Base-by-base conservation (phyloP, 2,329 filamentous ascomycete genomes). In the Neoscytalidium dimidiatum region DNA sequence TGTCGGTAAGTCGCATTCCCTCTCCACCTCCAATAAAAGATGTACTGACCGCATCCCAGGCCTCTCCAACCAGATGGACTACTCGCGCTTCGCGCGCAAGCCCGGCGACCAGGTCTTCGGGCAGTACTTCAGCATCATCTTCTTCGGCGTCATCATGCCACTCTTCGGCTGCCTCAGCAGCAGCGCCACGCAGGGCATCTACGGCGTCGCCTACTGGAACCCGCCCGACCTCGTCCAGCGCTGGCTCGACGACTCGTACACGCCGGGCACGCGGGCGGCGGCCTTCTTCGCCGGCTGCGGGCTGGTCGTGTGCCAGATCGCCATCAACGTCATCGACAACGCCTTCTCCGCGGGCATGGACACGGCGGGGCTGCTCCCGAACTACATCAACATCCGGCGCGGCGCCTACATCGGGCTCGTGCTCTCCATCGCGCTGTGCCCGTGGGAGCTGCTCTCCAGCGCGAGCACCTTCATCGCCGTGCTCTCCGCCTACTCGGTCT, bases 371-470 rank as follows among this genome's bases (percentile, higher is more conserved):
- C 72, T 86, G 0, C 81, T 81, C 65, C 84, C 84, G 0, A 78
- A 76, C 44, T 86, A 82, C 67, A 81, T 88, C 73, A 86, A 85
- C 70, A 86, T 87, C 65, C 75, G 84, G 4, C 80, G 85, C 2
- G 86, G 85, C 0, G 79, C 79, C 2, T 83, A 83, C 66, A 73
- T 87, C 44, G 81, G 78, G 4, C 76, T 80, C 0, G 67, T 83
- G 3, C 72, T 84, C 6, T 78, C 77, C 13, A 79, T 83, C 35
- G 76, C 77, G 0, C 76, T 80, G 41, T 81, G 81, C 66, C 84
- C 84, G 0, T 87, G 84, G 84, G 74, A 85, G 64, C 75, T 86
- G 0, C 73, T 86, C 3, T 77, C 78, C 7, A 78, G 74, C 0
- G 81, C 26, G 9, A 4, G 26, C 21, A 51, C 48, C 26, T 51